A percentile compares a stretch with the other conserved stretches of the same genome.
phyloP scores from a whole-genome alignment of 208 protist genomes.

The Herpetomonas samuelpessoai region DNA sequence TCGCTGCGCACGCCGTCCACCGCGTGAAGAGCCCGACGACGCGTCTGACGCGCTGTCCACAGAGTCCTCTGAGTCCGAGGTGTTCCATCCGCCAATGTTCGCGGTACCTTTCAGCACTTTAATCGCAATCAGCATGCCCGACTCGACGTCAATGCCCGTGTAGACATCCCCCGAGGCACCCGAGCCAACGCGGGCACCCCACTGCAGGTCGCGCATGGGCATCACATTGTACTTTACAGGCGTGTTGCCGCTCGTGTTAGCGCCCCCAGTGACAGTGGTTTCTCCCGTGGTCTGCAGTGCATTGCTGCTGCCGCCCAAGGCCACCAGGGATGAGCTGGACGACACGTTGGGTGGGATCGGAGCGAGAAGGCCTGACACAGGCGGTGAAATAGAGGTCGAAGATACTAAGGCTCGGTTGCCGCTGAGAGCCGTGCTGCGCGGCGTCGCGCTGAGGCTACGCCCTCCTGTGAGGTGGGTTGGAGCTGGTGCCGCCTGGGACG shows the following conservation, averaged over 20 bases:
- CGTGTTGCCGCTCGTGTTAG: background rate
- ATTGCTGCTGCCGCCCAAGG: no score
- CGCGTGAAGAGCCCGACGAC: background rate
- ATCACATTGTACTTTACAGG: conserved; percentile 31
- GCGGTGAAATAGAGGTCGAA: no score
- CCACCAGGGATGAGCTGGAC: no score
- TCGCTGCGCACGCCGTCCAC: no score
- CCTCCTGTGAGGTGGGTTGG: no score
- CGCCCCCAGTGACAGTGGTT: background rate
- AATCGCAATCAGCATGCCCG: conserved; percentile 54
- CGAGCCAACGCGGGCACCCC: conserved; percentile 51
- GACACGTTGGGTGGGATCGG: no score
- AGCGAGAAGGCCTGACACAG: no score
- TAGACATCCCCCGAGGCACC: conserved; percentile 66
- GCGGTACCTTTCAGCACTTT: conserved; percentile 62
- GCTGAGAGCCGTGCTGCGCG: no score
- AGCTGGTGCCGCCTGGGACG: no score
- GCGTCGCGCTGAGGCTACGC: no score
- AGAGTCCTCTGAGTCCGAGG: background rate
- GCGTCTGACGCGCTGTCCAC: background rate
- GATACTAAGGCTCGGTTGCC: no score
- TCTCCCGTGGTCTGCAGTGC: background rate
- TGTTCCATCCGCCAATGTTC: conserved; percentile 1
- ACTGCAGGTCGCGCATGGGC: conserved; percentile 48
- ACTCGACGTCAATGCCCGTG: conserved; percentile 61